A percentile compares a stretch with the other conserved stretches of the same genome.
These are phyloP conservation scores for Castanea sativa DNA, from an alignment of 306 rosid species.

Conservation along the genomic window DNA sequence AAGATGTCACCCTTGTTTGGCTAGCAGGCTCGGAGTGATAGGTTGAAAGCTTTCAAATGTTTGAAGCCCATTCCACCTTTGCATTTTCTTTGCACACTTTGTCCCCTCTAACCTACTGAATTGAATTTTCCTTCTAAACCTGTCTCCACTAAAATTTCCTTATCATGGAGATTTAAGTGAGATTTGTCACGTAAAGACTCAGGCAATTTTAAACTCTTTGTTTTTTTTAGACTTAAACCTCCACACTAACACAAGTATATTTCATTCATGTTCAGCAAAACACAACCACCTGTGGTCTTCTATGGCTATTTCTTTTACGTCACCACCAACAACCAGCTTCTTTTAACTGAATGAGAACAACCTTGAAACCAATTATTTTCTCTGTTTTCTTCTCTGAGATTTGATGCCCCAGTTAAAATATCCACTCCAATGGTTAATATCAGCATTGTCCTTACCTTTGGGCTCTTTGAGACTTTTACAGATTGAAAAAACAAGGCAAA, in stretches of 20 bases:
- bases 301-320: constrained; percentile 57
- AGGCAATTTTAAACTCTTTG: no score
- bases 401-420: constrained; percentile 30
- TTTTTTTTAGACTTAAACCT: background rate
- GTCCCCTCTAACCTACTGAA: no score
- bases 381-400: constrained; percentile 23
- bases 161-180: no score
- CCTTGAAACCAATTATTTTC: constrained; percentile 28
- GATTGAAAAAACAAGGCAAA: constrained; percentile 58
- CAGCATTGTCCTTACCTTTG: constrained; percentile 38
- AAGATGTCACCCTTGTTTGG: no score
- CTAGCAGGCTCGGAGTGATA: no score
- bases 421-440: constrained; percentile 55
- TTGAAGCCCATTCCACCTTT: no score
- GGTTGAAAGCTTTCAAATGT: no score
- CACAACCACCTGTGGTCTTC: background rate
- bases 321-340: constrained; percentile 35
- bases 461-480: constrained; percentile 69
- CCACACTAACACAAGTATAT: background rate
- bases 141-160: no score
- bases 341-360: constrained; percentile 43
- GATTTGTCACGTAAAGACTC: no score
- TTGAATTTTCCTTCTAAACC: no score
- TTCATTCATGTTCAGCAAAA: background rate
- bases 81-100: no score